phyloP scores from a whole-genome alignment of 2,329 filamentous ascomycete genomes.

The Rutstroemia sp. region DNA sequence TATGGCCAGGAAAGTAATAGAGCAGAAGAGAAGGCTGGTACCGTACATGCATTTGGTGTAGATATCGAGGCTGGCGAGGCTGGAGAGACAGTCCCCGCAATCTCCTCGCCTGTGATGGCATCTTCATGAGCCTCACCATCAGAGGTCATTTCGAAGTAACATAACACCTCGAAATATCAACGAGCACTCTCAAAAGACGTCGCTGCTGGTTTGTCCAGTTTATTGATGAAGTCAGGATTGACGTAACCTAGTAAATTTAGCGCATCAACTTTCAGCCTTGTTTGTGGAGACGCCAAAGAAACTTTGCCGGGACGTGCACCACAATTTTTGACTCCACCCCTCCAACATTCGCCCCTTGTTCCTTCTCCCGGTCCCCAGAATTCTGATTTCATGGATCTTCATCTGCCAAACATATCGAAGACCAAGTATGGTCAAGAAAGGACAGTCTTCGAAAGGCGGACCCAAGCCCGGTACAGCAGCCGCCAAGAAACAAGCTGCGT shows the following conservation, averaged over 20 bases:
- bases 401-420: slow-evolving; percentile 5
- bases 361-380: background rate
- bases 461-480: slow-evolving; percentile 27
- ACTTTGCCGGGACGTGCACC: background rate
- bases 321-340: background rate
- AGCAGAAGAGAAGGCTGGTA: background rate
- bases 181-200: background rate
- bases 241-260: background rate
- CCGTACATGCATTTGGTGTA: slow-evolving; percentile 37
- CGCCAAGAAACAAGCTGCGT: slow-evolving; percentile 23
- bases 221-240: background rate
- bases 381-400: slow-evolving; percentile 8
- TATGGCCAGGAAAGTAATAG: background rate
- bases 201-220: background rate
- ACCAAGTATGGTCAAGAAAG: slow-evolving; percentile 30
- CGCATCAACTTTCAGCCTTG: slow-evolving; percentile 1
- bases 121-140: slow-evolving; percentile 25
- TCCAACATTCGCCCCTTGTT: background rate
- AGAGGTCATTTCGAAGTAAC: background rate
- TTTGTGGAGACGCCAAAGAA: background rate
- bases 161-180: background rate
- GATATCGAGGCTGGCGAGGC: slow-evolving; percentile 23
- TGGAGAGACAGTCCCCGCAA: slow-evolving; percentile 30
- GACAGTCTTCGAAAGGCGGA: slow-evolving; percentile 26
- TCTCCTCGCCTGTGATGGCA: slow-evolving; percentile 37